A percentile compares a stretch with the other conserved stretches of the same genome.
Conservation (phyloP, 1,284 basidiomycete species). For the Naganishia sp. region DNA sequence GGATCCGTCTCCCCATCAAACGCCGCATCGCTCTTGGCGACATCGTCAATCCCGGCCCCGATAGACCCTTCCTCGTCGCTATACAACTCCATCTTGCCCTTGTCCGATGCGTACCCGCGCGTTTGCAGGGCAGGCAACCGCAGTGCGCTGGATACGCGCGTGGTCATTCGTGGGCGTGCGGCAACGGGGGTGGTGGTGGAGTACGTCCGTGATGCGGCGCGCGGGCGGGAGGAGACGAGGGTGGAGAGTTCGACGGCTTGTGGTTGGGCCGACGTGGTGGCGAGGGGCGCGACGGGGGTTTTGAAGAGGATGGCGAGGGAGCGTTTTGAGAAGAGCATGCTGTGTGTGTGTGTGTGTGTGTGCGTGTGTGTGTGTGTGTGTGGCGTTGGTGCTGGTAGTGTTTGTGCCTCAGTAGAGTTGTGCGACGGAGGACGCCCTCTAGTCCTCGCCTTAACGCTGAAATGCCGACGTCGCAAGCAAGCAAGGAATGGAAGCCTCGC, state of each 20-base stretch:
- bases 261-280: constrained; percentile 34
- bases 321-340: constrained; percentile 37
- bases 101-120: constrained; percentile 45
- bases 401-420: too few species aligned
- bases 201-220: constrained; percentile 38
- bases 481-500: background rate
- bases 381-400: constrained; percentile 4
- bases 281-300: constrained; percentile 47
- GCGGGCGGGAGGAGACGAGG: constrained; percentile 38
- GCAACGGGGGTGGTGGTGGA: constrained; percentile 33
- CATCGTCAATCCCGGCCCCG: constrained; percentile 50
- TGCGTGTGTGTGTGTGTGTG: constrained; percentile 18
- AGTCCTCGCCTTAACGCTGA: background rate
- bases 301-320: constrained; percentile 43
- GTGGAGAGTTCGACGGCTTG: constrained; percentile 43
- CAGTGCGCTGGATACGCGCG: constrained; percentile 12
- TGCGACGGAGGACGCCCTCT: background rate
- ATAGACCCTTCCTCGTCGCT: constrained; percentile 45
- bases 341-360: constrained; percentile 15
- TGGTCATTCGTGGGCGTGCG: constrained; percentile 18
- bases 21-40: constrained; percentile 48
- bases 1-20: constrained; percentile 46
- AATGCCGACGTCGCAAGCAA: background rate
- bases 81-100: constrained; percentile 49
- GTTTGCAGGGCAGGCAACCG: constrained; percentile 22